Base-by-base conservation (phyloP, 805 yeast species). In the Schizosaccharomyces cryophilus region DNA sequence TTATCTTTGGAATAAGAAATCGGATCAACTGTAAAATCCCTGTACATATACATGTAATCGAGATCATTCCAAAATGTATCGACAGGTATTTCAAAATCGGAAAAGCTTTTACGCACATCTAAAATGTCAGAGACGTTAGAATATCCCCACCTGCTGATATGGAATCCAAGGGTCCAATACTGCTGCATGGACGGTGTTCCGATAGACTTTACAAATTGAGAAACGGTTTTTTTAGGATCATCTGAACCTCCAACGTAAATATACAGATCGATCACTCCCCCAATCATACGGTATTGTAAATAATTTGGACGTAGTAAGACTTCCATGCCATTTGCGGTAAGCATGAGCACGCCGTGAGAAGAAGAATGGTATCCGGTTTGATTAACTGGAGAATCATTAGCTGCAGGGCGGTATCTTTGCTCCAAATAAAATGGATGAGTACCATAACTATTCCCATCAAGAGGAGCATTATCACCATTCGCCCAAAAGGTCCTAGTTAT, bases 61-160 rank as follows among this genome's bases (percentile, higher is more conserved):
- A 86, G 78, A 70, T 86, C 95, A 54, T 85, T 72, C 95, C 95
- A 86, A 58, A 86, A 81, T 15, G 84, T 77, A 69, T 86, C 95
- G 67, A 80, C 82, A 2, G 94, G 93, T 61, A 86, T 79, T 60
- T 73, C 76, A 64, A 78, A 68, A 61, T 77, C 73, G 67, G 85
- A 93, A 76, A 86, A 80, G 61, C 77, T 74, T 2, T 74, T 66
- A 63, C 76, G 76, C 15, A 85, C 79, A 9, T 74, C 78, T 30
- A 84, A 67, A 1, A 86, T 85, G 69, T 85, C 93, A n/a, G 73
- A 71, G 66, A 82, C 84, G 67, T 82, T 87, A 66, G 85, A 83
- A 69, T 86, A 86, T 67, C 86, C 86, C 95, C 95, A 86, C 68
- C 95, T 77, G 66, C 89, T 85, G 69, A 86, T 94, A 67, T 86